Conservation (phyloP, 495 filamentous ascomycete genomes). For the Penicillium goetzii region DNA sequence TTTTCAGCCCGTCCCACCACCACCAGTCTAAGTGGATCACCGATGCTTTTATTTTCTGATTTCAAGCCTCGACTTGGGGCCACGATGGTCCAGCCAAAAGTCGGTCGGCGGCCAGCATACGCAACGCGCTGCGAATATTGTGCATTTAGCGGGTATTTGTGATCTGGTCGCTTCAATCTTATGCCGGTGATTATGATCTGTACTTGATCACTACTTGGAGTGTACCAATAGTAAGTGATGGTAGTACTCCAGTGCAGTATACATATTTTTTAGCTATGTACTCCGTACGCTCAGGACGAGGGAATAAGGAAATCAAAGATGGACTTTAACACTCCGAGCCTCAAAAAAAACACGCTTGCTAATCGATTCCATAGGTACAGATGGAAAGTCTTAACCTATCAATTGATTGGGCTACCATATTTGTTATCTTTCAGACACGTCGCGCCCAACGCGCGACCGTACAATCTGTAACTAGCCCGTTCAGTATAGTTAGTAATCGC, state of each 20-base stretch:
- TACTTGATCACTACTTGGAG: neutral
- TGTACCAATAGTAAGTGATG: neutral
- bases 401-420: neutral
- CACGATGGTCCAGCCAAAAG: constrained; percentile 18
- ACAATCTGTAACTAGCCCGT: neutral
- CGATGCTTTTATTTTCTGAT: constrained; percentile 25
- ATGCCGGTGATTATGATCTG: neutral
- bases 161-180: neutral
- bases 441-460: constrained; percentile 4
- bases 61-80: constrained; percentile 27
- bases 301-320: neutral
- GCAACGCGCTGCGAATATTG: constrained; percentile 21
- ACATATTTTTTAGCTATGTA: neutral
- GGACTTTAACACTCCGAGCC: neutral
- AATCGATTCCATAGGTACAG: neutral
- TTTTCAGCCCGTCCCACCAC: constrained; percentile 26
- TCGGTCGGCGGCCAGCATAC: constrained; percentile 11
- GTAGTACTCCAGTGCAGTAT: neutral
- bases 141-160: neutral
- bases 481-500: neutral
- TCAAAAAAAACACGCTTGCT: neutral
- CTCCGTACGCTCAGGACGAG: neutral
- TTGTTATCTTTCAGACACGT: constrained; percentile 1
- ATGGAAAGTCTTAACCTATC: neutral
- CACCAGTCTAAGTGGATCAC: constrained; percentile 31